Evolutionary conservation across 345 rosid species (phyloP).

Genomic region (Psidium friedrichsthalianum): DNA sequence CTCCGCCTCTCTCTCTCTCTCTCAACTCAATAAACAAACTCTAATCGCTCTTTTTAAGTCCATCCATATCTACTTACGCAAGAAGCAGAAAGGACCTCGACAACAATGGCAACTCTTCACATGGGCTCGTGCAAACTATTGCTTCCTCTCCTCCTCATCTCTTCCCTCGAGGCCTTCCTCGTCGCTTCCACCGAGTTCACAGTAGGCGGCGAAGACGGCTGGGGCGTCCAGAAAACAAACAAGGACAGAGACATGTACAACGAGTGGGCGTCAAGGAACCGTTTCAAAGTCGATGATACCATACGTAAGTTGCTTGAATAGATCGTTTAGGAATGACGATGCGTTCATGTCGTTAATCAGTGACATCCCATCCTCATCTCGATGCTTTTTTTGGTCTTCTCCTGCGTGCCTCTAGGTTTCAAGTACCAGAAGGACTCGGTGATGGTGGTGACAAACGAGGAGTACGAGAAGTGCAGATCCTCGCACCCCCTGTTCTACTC

Average conservation of each 20-base stretch:
- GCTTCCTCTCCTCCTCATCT: slow-evolving; percentile 2
- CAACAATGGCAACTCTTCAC: slow-evolving; percentile 8
- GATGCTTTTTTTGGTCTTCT: neutral
- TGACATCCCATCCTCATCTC: neutral
- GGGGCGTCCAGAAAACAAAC: slow-evolving; percentile 47
- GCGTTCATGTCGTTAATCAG: neutral
- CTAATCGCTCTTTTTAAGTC: neutral
- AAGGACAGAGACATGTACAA: slow-evolving; percentile 40
- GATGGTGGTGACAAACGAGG: slow-evolving; percentile 32
- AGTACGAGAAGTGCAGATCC: slow-evolving; percentile 48
- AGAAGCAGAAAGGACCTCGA: neutral
- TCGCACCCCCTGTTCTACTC: slow-evolving; percentile 43
- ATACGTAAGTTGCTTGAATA: slow-evolving; percentile 30
- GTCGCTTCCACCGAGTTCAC: slow-evolving; percentile 33
- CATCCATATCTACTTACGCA: neutral
- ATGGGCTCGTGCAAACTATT: neutral
- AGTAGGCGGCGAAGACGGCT: slow-evolving; percentile 57
- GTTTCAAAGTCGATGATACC: slow-evolving; percentile 55
- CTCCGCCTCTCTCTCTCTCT: neutral
- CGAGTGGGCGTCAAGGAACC: slow-evolving; percentile 67
- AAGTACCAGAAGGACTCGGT: slow-evolving; percentile 55
- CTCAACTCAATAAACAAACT: neutral
- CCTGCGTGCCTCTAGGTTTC: slow-evolving; percentile 20
- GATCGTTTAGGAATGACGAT: neutral
- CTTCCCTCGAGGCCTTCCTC: slow-evolving; percentile 2